Base-by-base conservation (phyloP, 2,329 filamentous ascomycete species). In the Xylaria sp. region DNA sequence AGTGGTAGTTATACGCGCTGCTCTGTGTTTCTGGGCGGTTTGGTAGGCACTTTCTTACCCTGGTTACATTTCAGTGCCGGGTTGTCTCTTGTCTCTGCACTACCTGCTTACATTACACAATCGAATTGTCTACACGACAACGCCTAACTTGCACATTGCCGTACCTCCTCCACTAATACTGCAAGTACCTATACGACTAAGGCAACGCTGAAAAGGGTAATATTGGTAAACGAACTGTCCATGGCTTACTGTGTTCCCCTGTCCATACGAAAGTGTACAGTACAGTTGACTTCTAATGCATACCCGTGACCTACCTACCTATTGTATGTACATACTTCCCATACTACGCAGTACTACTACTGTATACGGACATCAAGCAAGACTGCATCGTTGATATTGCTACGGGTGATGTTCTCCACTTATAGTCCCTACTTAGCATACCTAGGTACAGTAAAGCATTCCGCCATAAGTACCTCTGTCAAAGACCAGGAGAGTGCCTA, bases 51-150 rank as follows among this genome's bases (percentile, higher is more conserved):
- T 38, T 63, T 58, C 61, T 55, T 58, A 49, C 61, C 61, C 45
- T 36, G 54, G 54, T 44, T 63, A 55, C n/a, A n/a, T 36, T 45
- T 20, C 15, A 39, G 20, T 27, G 49, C 27, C 9, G 4, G 33
- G n/a, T n/a, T 17, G 10, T 33, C 33, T 25, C 20, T 7, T 13
- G 10, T 20, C n/a, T 2, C 11, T 13, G 7, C 10, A 7, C 31
- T 27, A 33, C 27, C 6, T 54, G 15, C 25, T 27, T 47, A 58
- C 31, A 47, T 3, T 36, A 45, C 36, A 62, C 38, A 44, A 65
- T 65, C 50, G 57, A 61, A 66, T 62, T 66, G 36, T 58, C 44
- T 22, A 61, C 44, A 45, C 38, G 20, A 36, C 27, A 59, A 63
- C 39, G 39, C 22, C 17, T 13, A 38, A 55, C 54, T 65, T 55